A percentile compares a stretch with the other conserved stretches of the same genome.
phyloP scores from a whole-genome alignment of 2,329 filamentous ascomycete species.

The Cladophialophora yegresii region DNA sequence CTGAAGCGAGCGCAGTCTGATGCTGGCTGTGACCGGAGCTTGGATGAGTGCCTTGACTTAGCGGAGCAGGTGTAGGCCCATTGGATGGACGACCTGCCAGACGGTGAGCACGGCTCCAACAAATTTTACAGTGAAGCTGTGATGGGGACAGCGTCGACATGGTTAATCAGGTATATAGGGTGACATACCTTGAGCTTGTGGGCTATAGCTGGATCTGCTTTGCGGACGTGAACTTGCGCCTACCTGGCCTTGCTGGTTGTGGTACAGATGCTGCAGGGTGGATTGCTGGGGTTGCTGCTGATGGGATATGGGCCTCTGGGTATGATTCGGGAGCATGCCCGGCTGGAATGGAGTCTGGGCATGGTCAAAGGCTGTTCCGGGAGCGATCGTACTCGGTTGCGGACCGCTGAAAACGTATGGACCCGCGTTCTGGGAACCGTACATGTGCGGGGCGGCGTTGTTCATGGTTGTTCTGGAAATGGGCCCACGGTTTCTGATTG shows the following conservation, averaged over 20 bases:
- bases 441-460: constrained; percentile 35
- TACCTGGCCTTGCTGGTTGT: constrained; percentile 33
- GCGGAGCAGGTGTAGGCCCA: constrained; percentile 28
- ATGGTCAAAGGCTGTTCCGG: constrained; percentile 29
- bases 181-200: constrained; percentile 24
- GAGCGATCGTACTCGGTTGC: constrained; percentile 18
- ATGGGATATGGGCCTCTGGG: constrained; percentile 27
- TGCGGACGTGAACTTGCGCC: constrained; percentile 20
- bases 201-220: constrained; percentile 17
- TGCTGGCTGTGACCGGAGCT: constrained; percentile 12
- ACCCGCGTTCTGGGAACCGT: constrained; percentile 24
- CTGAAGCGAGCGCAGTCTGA: constrained; percentile 18
- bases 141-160: not conserved
- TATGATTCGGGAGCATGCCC: constrained; percentile 27
- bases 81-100: constrained; percentile 26
- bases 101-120: constrained; percentile 10
- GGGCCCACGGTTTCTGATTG: constrained; percentile 30
- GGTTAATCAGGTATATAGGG: not conserved
- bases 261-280: constrained; percentile 30
- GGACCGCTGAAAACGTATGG: constrained; percentile 27
- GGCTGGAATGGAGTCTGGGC: constrained; percentile 33
- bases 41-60: constrained; percentile 33
- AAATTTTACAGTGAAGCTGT: not conserved
- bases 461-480: constrained; percentile 31
- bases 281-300: constrained; percentile 30